Evolutionary conservation across 2,329 filamentous ascomycete genomes (phyloP).

Genomic region (Aspergillus carbonarius): DNA sequence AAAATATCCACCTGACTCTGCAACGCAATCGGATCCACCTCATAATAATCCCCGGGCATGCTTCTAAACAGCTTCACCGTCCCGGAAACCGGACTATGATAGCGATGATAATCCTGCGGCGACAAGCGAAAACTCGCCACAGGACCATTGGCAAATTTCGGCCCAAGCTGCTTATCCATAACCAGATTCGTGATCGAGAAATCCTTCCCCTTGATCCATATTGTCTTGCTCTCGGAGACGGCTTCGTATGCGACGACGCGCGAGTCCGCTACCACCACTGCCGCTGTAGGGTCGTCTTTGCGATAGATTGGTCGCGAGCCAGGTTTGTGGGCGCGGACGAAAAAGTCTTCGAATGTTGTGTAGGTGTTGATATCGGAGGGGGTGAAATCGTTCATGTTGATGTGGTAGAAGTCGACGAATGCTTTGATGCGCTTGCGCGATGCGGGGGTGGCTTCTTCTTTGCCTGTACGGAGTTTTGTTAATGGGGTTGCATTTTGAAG

Average conservation of each 20-base stretch:
- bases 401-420: constrained; percentile 25
- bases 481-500: too few species aligned
- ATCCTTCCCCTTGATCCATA: constrained; percentile 48
- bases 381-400: constrained; percentile 35
- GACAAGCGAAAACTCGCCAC: constrained; percentile 45
- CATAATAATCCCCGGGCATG: constrained; percentile 47
- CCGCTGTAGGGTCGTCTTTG: constrained; percentile 26
- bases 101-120: constrained; percentile 50
- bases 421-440: constrained; percentile 38
- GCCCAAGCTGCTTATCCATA: constrained; percentile 33
- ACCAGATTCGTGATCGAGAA: constrained; percentile 45
- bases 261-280: constrained; percentile 39
- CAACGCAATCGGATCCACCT: constrained; percentile 41
- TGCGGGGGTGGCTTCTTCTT: constrained; percentile 25
- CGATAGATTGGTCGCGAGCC: constrained; percentile 36
- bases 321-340: constrained; percentile 35
- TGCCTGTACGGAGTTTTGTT: neutral
- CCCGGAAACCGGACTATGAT: constrained; percentile 45
- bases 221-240: constrained; percentile 31
- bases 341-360: constrained; percentile 41
- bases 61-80: constrained; percentile 38
- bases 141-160: constrained; percentile 35
- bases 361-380: constrained; percentile 37
- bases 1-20: constrained; percentile 39
- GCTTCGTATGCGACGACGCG: constrained; percentile 39